Conservation (phyloP, 1,284 basidiomycete species). For the Apiotrichum gracile region DNA sequence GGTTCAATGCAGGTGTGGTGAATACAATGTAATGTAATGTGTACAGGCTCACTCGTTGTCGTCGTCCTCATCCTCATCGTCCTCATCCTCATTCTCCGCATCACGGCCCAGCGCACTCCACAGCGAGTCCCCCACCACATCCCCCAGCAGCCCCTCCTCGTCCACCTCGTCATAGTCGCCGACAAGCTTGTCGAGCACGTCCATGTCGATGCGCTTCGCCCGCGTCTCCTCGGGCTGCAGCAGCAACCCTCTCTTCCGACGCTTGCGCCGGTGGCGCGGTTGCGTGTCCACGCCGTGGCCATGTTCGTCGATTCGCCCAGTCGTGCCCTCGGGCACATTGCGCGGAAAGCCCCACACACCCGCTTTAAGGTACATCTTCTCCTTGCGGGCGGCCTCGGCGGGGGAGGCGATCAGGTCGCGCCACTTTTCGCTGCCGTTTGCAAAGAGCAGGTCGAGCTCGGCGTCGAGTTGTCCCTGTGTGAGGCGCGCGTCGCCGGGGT, state of each 20-base stretch:
- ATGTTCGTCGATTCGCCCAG: neutral
- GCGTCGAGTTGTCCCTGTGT: constrained; percentile 7
- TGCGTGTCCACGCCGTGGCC: neutral
- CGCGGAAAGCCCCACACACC: constrained; percentile 1
- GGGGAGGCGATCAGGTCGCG: neutral
- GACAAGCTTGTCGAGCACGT: neutral
- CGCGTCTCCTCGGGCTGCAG: neutral
- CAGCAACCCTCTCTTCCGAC: too few species aligned
- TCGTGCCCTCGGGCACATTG: constrained; percentile 1
- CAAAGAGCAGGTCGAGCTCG: constrained; percentile 18
- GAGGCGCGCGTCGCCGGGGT: neutral
- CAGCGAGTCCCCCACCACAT: neutral
- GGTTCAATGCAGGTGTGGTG: too few species aligned
- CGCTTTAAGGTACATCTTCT: neutral
- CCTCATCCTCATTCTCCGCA: neutral
- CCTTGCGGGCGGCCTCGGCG: neutral
- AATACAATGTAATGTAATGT: too few species aligned
- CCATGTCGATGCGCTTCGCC: neutral
- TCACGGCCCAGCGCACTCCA: neutral
- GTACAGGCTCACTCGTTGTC: neutral
- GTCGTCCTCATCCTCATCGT: neutral
- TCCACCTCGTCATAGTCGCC: neutral
- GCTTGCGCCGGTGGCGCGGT: too few species aligned
- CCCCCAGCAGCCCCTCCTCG: neutral
- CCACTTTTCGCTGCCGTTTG: constrained; percentile 3